Conservation (phyloP, 306 rosid genomes). For the Pachyrhizus erosus region DNA sequence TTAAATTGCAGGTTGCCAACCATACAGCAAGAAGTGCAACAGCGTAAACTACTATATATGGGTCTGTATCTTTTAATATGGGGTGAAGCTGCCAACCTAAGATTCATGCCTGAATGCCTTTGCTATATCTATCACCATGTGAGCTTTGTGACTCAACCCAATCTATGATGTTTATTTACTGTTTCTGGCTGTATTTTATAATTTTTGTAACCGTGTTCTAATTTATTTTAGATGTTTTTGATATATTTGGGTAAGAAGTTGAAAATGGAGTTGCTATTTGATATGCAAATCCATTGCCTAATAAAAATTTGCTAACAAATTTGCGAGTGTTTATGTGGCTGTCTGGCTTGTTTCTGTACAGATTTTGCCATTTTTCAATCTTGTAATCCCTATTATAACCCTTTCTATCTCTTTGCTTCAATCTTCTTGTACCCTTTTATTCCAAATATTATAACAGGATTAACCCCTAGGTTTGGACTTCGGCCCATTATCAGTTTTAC, state of each 20-base stretch:
- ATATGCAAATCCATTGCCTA: too few relatives aligned
- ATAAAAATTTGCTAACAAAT: too few relatives aligned
- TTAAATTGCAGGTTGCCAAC: constrained; percentile 86
- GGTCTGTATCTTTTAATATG: constrained; percentile 96
- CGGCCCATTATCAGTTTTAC: neutral
- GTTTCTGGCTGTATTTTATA: neutral
- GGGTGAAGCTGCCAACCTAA: constrained; percentile 99
- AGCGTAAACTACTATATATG: constrained; percentile 94
- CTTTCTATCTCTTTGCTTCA: neutral
- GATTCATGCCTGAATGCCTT: constrained; percentile 99
- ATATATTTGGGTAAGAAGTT: too few relatives aligned
- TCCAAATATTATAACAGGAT: neutral
- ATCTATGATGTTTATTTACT: neutral
- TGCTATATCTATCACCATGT: constrained; percentile 99
- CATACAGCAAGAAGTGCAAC: constrained; percentile 99
- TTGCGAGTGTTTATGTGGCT: too few relatives aligned
- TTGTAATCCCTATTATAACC: neutral
- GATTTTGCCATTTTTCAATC: neutral
- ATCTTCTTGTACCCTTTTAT: neutral
- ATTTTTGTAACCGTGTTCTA: too few relatives aligned
- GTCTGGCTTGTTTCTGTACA: too few relatives aligned
- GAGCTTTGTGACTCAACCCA: constrained; percentile 41
- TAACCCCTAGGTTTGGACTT: neutral
- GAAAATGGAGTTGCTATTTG: too few relatives aligned
- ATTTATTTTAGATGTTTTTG: too few relatives aligned